Evolutionary conservation across 2,329 filamentous ascomycete genomes (phyloP).

Genomic region (Apiospora sp.): DNA sequence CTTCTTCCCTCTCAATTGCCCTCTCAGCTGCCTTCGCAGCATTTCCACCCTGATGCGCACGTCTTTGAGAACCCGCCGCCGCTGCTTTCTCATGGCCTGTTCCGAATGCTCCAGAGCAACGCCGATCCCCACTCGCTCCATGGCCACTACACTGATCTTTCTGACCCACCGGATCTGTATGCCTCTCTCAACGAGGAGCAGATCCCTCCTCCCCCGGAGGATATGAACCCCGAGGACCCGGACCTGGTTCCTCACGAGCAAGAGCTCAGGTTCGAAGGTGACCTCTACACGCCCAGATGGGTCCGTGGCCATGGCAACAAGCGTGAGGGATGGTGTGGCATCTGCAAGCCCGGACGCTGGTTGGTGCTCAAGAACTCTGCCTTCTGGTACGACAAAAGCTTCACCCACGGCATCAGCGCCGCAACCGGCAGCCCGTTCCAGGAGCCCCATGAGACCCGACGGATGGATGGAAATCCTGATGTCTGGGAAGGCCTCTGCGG

Average conservation of each 20-base stretch:
- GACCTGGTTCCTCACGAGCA: constrained; percentile 82
- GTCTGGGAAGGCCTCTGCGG: constrained; percentile 84
- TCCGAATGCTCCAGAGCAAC: constrained; percentile 79
- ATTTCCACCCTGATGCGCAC: constrained; percentile 58
- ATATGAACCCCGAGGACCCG: constrained; percentile 81
- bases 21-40: constrained; percentile 58
- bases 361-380: constrained; percentile 89
- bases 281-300: constrained; percentile 85
- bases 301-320: constrained; percentile 87
- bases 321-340: constrained; percentile 88
- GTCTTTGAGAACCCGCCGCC: constrained; percentile 67
- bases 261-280: constrained; percentile 79
- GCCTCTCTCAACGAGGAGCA: constrained; percentile 78
- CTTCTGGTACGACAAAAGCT: constrained; percentile 94
- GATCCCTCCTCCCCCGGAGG: constrained; percentile 76
- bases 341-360: constrained; percentile 87
- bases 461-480: constrained; percentile 82
- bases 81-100: constrained; percentile 74
- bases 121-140: constrained; percentile 72
- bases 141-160: constrained; percentile 75
- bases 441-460: constrained; percentile 75
- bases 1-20: constrained; percentile 58
- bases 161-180: constrained; percentile 79
- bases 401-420: constrained; percentile 86
- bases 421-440: constrained; percentile 82